Conservation (phyloP, 495 filamentous ascomycete species). For the Cudoniella acicularis region DNA sequence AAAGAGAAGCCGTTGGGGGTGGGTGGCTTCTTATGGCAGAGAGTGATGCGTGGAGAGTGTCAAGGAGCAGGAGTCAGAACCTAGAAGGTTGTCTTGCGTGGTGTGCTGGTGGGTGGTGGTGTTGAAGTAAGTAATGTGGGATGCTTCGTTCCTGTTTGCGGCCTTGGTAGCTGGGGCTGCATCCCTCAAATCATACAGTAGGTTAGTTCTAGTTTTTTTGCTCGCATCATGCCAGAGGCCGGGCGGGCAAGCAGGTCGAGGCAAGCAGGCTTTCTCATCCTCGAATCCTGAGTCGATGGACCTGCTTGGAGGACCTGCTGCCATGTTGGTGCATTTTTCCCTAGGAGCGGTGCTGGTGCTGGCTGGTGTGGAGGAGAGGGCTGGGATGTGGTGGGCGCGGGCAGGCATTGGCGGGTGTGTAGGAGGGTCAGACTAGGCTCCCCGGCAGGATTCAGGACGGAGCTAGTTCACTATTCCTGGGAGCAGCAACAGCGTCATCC, state of each 20-base stretch:
- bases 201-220: too few relatives aligned
- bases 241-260: too few relatives aligned
- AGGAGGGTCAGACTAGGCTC: too few relatives aligned
- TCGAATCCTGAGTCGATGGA: background rate
- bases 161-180: too few relatives aligned
- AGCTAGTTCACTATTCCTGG: background rate
- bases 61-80: background rate
- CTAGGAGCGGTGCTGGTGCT: background rate
- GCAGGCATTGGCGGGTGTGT: background rate
- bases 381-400: background rate
- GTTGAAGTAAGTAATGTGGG: background rate
- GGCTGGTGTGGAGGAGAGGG: background rate
- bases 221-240: background rate
- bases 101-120: background rate
- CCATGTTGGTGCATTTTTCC: background rate
- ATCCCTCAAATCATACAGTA: background rate
- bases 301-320: background rate
- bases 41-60: background rate
- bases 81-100: background rate
- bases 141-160: background rate
- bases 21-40: background rate
- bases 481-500: background rate
- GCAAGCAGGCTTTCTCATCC: background rate
- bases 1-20: background rate
- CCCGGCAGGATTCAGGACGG: background rate